Percentiles rank a stretch among this genome's conserved stretches.
Evolutionary conservation across 371 early-diverging fungal species (phyloP).

Genomic region (Mortierella sp.): DNA sequence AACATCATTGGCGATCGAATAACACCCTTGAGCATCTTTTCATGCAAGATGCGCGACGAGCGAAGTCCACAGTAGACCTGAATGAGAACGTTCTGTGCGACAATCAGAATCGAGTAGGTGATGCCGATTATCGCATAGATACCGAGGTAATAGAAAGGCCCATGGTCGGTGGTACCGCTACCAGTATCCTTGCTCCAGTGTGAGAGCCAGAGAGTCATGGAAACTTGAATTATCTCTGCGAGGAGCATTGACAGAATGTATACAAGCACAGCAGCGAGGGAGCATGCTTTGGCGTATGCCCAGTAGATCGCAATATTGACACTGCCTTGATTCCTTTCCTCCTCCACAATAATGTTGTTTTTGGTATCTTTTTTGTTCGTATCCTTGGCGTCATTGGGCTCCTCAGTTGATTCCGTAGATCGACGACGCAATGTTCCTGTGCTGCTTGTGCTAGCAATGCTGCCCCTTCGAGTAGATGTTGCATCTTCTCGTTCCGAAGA

Average conservation of each 20-base stretch:
- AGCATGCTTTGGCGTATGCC: slow-evolving; percentile 83
- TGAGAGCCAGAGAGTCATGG: slow-evolving; percentile 73
- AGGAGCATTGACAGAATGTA: slow-evolving; percentile 67
- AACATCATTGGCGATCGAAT: slow-evolving; percentile 73
- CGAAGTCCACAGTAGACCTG: slow-evolving; percentile 88
- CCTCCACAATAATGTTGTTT: slow-evolving; percentile 48
- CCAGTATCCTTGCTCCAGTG: slow-evolving; percentile 72
- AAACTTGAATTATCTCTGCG: slow-evolving; percentile 59
- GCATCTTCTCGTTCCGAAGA: slow-evolving; percentile 35
- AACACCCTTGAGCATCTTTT: slow-evolving; percentile 62
- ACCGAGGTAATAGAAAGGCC: slow-evolving; percentile 71
- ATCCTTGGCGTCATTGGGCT: slow-evolving; percentile 7
- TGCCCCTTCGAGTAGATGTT: slow-evolving; percentile 55
- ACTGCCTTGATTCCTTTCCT: slow-evolving; percentile 83
- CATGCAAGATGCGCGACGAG: slow-evolving; percentile 70
- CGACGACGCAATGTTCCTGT: slow-evolving; percentile 65
- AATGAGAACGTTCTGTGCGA: slow-evolving; percentile 78
- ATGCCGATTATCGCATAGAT: slow-evolving; percentile 88
- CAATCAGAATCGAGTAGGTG: slow-evolving; percentile 69
- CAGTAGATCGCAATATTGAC: slow-evolving; percentile 79
- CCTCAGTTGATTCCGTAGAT: slow-evolving; percentile 55
- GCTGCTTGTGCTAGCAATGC: slow-evolving; percentile 55
- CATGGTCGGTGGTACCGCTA: slow-evolving; percentile 34
- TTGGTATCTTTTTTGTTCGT: slow-evolving; percentile 23
- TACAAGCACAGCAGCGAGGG: slow-evolving; percentile 60